Base-by-base conservation (phyloP, 2,329 filamentous ascomycete genomes). In the Claviceps sp. region DNA sequence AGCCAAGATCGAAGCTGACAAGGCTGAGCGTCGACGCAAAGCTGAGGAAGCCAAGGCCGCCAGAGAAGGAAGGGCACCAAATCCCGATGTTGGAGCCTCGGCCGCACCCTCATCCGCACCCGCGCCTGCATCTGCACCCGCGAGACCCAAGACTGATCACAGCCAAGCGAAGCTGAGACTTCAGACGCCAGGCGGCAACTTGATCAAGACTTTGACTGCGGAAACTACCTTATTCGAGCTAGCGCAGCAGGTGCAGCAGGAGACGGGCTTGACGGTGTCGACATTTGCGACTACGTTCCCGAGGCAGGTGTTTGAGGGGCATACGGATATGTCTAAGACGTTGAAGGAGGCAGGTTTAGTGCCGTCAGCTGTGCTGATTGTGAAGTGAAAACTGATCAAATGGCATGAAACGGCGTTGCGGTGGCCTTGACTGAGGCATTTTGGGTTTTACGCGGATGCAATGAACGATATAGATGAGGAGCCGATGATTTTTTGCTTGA, bases 171-270 rank as follows among this genome's bases (percentile, higher is more conserved):
- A 93, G 30, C 70, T 98, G 55, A 78, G 90, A 54, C 71, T 98
- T 42, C 89, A 95, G 68, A 90, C 85, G 0, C 73, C 71, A 18
- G 57, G 58, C 5, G 88, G 88, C 14, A 90, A 86, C 55, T 72
- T 96, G 51, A 82, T 85, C 70, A 97, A 95, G 77, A 91, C 86
- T 0, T 82, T 95, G 57, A 84, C 88, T 0, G 89, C 87, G 5
- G 88, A 94, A 54, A 94, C 89, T 3, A 97, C 93, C 0, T 72
- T 98, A 11, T 95, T 95, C 61, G 91, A 98, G 70, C 83, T 98
- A 49, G 89, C 87, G 0, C 81, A 90, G 60, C 78, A 83, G 53
- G 65, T 98, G 24, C 73, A 81, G 63, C 68, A 78, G 48, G 88
- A 96, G 64, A 82, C 79, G 48, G 88, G 86, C 0, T 67, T 79